Evolutionary conservation across 1,139 yeast genomes (phyloP).

Genomic region (Geotrichum citri-aurantii): DNA sequence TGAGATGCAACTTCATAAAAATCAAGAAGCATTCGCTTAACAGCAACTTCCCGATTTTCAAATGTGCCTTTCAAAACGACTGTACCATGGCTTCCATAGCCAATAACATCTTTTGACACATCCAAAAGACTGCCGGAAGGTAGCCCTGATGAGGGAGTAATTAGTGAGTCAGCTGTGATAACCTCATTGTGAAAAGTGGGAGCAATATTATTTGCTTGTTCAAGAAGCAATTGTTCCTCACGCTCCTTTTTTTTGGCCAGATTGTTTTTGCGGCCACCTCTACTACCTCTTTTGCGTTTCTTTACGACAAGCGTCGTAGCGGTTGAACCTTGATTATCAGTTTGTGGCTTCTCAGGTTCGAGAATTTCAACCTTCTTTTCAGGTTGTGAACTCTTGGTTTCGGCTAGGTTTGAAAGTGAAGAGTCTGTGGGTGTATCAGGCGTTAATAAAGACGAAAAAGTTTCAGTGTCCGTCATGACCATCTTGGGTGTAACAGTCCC

Average conservation of each 20-base stretch:
- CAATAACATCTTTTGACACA: slow-evolving; percentile 69
- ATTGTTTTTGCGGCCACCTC: slow-evolving; percentile 67
- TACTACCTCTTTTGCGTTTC: slow-evolving; percentile 74
- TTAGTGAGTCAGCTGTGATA: not conserved
- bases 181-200: not conserved
- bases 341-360: slow-evolving; percentile 20
- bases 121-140: slow-evolving; percentile 44
- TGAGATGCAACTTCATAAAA: slow-evolving; percentile 95
- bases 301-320: slow-evolving; percentile 27
- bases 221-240: slow-evolving; percentile 6
- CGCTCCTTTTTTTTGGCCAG: slow-evolving; percentile 9
- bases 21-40: slow-evolving; percentile 86
- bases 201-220: slow-evolving; percentile 6
- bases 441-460: not conserved
- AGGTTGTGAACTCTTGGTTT: not conserved
- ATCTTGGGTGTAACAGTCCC: not conserved
- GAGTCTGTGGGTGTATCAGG: not conserved
- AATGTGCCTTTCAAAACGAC: slow-evolving; percentile 86
- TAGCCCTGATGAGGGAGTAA: slow-evolving; percentile 1
- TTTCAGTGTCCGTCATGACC: not conserved
- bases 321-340: slow-evolving; percentile 3
- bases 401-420: not conserved
- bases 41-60: slow-evolving; percentile 92
- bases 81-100: slow-evolving; percentile 97
- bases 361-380: slow-evolving; percentile 22